Percentiles rank a stretch among this genome's conserved stretches.
These are phyloP conservation scores for Saccharomycopsis babjevae DNA, from an alignment of 805 yeast genomes.

Conservation along the genomic window DNA sequence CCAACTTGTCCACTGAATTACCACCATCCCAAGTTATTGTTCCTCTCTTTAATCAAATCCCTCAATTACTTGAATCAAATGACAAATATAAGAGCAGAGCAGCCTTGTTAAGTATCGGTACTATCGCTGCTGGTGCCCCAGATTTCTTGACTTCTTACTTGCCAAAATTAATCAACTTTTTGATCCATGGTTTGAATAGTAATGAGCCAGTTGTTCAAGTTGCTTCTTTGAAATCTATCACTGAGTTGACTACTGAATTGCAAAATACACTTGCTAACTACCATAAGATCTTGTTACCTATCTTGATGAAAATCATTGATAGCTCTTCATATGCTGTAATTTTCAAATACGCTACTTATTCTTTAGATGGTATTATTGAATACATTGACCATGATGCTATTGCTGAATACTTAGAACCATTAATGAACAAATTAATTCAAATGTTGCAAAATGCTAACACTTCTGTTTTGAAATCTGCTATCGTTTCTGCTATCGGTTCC, in stretches of 20 bases:
- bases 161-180: constrained; percentile 58
- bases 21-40: constrained; percentile 89
- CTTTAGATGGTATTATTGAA: constrained; percentile 87
- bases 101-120: constrained; percentile 71
- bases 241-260: constrained; percentile 70
- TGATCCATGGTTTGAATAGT: constrained; percentile 72
- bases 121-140: constrained; percentile 86
- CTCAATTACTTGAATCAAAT: constrained; percentile 46
- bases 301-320: constrained; percentile 79
- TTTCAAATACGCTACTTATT: constrained; percentile 83
- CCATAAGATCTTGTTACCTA: constrained; percentile 75
- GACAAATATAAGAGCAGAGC: constrained; percentile 79
- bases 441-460: constrained; percentile 74
- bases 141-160: constrained; percentile 76
- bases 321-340: constrained; percentile 72
- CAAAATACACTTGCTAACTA: constrained; percentile 77
- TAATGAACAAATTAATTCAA: constrained; percentile 79
- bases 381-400: constrained; percentile 84
- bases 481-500: constrained; percentile 93
- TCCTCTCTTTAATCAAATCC: constrained; percentile 62
- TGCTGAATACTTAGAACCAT: constrained; percentile 69
- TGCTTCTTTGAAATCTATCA: constrained; percentile 75
- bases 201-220: constrained; percentile 63
- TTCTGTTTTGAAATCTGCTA: constrained; percentile 59
- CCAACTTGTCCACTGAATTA: constrained; percentile 67